These are phyloP conservation scores for Aspergillus brasiliensis DNA, from an alignment of 2,329 filamentous ascomycete species.

Conservation along the genomic window DNA sequence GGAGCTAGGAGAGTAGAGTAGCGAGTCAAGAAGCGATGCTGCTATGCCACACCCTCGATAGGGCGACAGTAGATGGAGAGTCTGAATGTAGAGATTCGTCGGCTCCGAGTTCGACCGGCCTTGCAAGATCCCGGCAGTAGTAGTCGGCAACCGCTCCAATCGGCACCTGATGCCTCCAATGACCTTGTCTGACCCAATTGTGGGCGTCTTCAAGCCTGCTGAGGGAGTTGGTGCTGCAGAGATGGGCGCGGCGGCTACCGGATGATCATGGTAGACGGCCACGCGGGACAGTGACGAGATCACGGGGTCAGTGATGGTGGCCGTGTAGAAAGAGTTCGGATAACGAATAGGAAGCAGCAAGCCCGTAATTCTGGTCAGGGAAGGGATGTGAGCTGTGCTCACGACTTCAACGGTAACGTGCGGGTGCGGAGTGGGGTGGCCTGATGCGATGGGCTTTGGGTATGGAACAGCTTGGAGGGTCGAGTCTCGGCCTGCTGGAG, in stretches of 20 bases:
- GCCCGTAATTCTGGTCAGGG: slow-evolving; percentile 59
- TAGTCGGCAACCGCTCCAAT: slow-evolving; percentile 39
- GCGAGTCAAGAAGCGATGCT: slow-evolving; percentile 53
- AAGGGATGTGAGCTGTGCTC: slow-evolving; percentile 55
- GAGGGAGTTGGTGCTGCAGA: slow-evolving; percentile 14
- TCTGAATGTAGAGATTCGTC: slow-evolving; percentile 62
- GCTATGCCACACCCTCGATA: slow-evolving; percentile 62
- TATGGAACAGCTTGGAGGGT: slow-evolving; percentile 34
- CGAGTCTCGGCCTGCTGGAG: slow-evolving; percentile 27
- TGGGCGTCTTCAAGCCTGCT: slow-evolving; percentile 17
- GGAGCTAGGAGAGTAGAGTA: slow-evolving; percentile 33
- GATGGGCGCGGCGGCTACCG: slow-evolving; percentile 31
- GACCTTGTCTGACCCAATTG: slow-evolving; percentile 43
- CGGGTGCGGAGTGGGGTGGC: slow-evolving; percentile 41
- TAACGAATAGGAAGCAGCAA: slow-evolving; percentile 64
- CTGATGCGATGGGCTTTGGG: slow-evolving; percentile 29
- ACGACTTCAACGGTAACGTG: slow-evolving; percentile 58
- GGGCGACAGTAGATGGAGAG: slow-evolving; percentile 60
- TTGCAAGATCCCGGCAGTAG: slow-evolving; percentile 13
- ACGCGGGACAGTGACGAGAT: slow-evolving; percentile 59
- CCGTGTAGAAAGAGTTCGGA: slow-evolving; percentile 62
- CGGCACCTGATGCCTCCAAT: slow-evolving; percentile 54
- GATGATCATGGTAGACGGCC: slow-evolving; percentile 58
- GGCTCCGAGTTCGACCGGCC: slow-evolving; percentile 15
- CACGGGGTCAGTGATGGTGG: slow-evolving; percentile 58